Evolutionary conservation across 164 flowering plant genomes (phyloP).

Genomic region (Aristolochia contorta): DNA sequence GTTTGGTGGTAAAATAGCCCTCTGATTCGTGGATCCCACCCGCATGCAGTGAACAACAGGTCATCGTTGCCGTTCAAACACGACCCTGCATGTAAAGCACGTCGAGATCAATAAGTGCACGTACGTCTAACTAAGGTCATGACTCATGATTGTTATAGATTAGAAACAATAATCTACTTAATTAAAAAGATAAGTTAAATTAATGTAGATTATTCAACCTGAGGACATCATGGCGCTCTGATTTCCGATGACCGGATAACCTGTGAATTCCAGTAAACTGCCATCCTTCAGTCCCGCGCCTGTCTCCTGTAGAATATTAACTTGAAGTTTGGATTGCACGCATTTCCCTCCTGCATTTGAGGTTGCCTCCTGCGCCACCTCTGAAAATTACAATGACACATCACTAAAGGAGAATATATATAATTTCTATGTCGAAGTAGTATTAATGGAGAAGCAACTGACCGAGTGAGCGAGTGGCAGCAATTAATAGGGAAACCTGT

Average conservation of each 20-base stretch:
- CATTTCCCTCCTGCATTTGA: conserved; percentile 1
- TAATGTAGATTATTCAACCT: not conserved
- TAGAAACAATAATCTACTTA: too few relatives aligned
- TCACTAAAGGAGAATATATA: not conserved
- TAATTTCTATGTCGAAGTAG: too few relatives aligned
- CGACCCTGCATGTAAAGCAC: conserved; percentile 1
- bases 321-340: conserved; percentile 6
- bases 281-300: conserved; percentile 5
- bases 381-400: not conserved
- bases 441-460: not conserved
- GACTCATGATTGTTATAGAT: too few relatives aligned
- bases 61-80: conserved; percentile 4
- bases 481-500: conserved; percentile 1
- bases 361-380: conserved; percentile 3
- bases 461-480: conserved; percentile 1
- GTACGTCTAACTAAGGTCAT: too few relatives aligned
- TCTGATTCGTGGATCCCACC: conserved; percentile 8
- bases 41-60: conserved; percentile 3
- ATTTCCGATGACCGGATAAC: conserved; percentile 7
- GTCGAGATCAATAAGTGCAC: too few relatives aligned
- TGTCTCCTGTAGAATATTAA: not conserved
- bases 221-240: conserved; percentile 3
- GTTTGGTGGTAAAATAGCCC: conserved; percentile 7
- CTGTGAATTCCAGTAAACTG: conserved; percentile 3
- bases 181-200: not conserved